phyloP scores from a whole-genome alignment of 2,329 filamentous ascomycete genomes.

The Colletotrichum truncatum region DNA sequence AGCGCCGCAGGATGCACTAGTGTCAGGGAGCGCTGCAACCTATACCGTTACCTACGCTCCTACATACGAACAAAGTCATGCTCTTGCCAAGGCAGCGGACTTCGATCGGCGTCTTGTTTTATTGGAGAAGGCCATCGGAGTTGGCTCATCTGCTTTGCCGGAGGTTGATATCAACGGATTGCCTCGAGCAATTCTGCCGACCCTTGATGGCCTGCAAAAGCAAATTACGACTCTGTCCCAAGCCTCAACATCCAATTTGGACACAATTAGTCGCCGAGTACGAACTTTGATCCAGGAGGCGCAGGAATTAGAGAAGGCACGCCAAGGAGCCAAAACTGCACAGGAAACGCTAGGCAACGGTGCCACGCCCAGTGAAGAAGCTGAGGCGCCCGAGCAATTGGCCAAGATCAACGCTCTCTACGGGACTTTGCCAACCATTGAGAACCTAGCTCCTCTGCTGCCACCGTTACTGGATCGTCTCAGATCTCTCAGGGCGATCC shows the following conservation, averaged over 20 bases:
- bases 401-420: slow-evolving; percentile 94
- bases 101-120: slow-evolving; percentile 85
- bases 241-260: slow-evolving; percentile 76
- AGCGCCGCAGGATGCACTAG: slow-evolving; percentile 33
- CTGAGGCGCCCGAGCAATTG: slow-evolving; percentile 73
- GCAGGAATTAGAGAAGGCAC: slow-evolving; percentile 73
- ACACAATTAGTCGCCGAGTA: slow-evolving; percentile 75
- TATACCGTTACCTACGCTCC: slow-evolving; percentile 74
- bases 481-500: slow-evolving; percentile 83
- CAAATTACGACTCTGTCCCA: slow-evolving; percentile 81
- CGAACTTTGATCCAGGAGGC: slow-evolving; percentile 77
- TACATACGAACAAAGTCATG: slow-evolving; percentile 73
- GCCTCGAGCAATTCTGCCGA: slow-evolving; percentile 79
- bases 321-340: slow-evolving; percentile 68
- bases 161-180: slow-evolving; percentile 66
- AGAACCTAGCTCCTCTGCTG: slow-evolving; percentile 83
- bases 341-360: slow-evolving; percentile 66
- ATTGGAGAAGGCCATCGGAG: slow-evolving; percentile 83
- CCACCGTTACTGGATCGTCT: slow-evolving; percentile 87
- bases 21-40: slow-evolving; percentile 42
- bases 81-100: slow-evolving; percentile 82
- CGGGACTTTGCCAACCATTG: slow-evolving; percentile 86
- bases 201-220: slow-evolving; percentile 81
- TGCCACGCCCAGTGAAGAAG: slow-evolving; percentile 48
- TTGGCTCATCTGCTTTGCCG: slow-evolving; percentile 74